A percentile compares a stretch with the other conserved stretches of the same genome.
phyloP scores from a whole-genome alignment of 495 filamentous ascomycete genomes.

The Apodospora peruviana region DNA sequence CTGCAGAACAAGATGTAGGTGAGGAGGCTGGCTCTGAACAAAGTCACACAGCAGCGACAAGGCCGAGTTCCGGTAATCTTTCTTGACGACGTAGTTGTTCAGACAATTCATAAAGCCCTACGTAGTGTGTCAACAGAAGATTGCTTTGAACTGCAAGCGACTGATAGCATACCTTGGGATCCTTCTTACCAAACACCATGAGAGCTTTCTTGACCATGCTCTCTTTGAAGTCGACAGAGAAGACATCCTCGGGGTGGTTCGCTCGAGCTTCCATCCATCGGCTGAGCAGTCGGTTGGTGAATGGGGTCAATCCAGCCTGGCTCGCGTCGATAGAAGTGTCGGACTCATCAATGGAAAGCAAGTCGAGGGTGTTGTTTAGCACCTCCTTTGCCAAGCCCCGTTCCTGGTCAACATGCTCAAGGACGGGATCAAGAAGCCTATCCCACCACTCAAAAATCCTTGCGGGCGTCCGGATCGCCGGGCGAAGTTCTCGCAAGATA shows the following conservation, averaged over 20 bases:
- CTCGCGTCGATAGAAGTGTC: conserved; percentile 42
- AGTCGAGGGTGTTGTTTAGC: conserved; percentile 46
- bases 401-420: conserved; percentile 52
- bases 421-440: conserved; percentile 51
- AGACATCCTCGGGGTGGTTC: conserved; percentile 32
- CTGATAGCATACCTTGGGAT: conserved; percentile 50
- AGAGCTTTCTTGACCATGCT: conserved; percentile 48
- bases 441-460: conserved; percentile 63
- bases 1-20: conserved; percentile 61
- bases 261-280: conserved; percentile 53
- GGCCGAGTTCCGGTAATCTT: conserved; percentile 50
- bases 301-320: conserved; percentile 36
- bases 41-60: conserved; percentile 59
- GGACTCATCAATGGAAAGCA: conserved; percentile 52
- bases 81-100: conserved; percentile 54
- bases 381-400: conserved; percentile 54
- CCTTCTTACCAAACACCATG: conserved; percentile 56
- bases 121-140: neutral
- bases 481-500: conserved; percentile 53
- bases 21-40: conserved; percentile 61
- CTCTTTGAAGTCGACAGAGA: conserved; percentile 47
- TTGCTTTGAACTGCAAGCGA: neutral
- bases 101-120: conserved; percentile 57
- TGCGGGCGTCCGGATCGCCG: conserved; percentile 47
- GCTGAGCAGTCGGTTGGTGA: conserved; percentile 49